phyloP scores from a whole-genome alignment of 257 asterid genomes.

The Gentiana straminea region DNA sequence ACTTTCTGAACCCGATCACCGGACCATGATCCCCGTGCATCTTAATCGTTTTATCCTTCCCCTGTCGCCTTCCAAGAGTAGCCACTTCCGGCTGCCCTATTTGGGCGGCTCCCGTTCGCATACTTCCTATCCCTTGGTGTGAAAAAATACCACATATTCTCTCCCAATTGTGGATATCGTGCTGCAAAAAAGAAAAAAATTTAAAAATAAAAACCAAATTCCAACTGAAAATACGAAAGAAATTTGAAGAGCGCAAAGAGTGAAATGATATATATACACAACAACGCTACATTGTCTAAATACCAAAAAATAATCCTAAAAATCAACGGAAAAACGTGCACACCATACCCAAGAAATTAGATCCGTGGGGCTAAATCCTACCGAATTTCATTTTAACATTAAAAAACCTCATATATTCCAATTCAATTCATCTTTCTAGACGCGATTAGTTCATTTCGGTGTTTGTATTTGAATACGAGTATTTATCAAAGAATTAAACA shows the following conservation, averaged over 20 bases:
- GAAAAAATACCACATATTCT: slow-evolving; percentile 20
- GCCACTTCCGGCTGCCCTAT: slow-evolving; percentile 15
- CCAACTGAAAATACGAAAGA: not conserved
- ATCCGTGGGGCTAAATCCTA: too few relatives aligned
- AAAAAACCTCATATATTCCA: too few relatives aligned
- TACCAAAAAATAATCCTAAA: too few relatives aligned
- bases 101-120: slow-evolving; percentile 11
- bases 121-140: slow-evolving; percentile 25
- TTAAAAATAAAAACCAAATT: not conserved
- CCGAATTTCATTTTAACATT: too few relatives aligned
- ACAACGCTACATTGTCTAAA: too few relatives aligned
- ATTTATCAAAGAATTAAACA: not conserved
- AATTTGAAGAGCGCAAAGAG: not conserved
- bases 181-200: not conserved
- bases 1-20: slow-evolving; percentile 13
- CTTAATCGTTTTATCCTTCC: slow-evolving; percentile 5
- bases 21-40: not conserved
- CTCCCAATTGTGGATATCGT: not conserved
- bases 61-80: slow-evolving; percentile 33
- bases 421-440: too few relatives aligned
- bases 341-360: not conserved
- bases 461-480: too few relatives aligned
- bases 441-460: too few relatives aligned
- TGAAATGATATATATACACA: too few relatives aligned
- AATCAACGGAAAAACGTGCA: not conserved